These are phyloP conservation scores for Gossypium gossypioides DNA, from an alignment of 441 rosid species.

Conservation along the genomic window DNA sequence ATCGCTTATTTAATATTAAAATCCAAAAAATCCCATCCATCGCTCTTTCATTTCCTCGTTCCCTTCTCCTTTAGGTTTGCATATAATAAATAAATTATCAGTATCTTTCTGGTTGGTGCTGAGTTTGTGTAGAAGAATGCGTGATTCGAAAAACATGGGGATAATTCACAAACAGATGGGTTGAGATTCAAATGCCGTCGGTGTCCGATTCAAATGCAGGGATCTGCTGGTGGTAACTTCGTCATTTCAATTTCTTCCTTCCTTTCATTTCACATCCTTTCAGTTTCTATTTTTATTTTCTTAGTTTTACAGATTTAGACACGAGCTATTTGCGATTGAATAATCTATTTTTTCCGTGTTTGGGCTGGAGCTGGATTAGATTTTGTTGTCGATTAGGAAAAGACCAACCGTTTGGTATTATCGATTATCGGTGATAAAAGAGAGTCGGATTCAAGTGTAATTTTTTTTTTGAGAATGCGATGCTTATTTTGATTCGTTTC, in stretches of 20 bases:
- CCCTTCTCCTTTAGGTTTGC: background rate
- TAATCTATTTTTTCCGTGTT: background rate
- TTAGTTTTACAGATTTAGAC: background rate
- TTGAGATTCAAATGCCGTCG: constrained; percentile 36
- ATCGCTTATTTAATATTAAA: background rate
- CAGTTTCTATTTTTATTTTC: background rate
- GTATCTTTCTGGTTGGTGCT: constrained; percentile 2
- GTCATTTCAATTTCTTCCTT: constrained; percentile 6
- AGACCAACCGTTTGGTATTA: background rate
- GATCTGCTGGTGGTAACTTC: constrained; percentile 56
- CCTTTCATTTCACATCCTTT: background rate
- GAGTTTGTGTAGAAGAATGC: background rate
- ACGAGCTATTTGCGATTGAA: background rate
- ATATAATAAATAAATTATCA: background rate
- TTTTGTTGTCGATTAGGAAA: background rate
- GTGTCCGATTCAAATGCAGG: constrained; percentile 35
- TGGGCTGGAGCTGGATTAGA: background rate
- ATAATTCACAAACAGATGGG: constrained; percentile 8
- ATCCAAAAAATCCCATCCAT: constrained; percentile 11
- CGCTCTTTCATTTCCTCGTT: constrained; percentile 1
- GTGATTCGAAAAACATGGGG: constrained; percentile 11
- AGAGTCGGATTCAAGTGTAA: background rate
- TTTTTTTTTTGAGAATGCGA: background rate
- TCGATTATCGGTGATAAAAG: background rate
- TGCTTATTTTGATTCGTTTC: background rate